These are phyloP conservation scores for Pythium brachiatum DNA, from an alignment of 352 stramenopile genomes.

Conservation along the genomic window DNA sequence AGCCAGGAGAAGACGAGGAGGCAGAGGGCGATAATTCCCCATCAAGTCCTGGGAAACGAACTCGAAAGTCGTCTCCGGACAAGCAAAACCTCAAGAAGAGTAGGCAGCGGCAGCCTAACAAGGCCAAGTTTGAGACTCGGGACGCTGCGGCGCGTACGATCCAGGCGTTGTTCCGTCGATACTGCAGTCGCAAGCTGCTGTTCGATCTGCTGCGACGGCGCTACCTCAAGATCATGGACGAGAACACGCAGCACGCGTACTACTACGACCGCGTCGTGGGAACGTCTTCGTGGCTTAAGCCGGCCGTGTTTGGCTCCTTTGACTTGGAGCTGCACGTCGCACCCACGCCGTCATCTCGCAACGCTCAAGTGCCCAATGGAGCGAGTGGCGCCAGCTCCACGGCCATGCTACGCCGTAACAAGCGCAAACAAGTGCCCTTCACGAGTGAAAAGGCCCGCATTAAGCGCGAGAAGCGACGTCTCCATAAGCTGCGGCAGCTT, in stretches of 20 bases:
- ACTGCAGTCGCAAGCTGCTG: slow-evolving; percentile 37
- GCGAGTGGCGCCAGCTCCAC: not conserved
- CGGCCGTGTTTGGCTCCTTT: slow-evolving; percentile 43
- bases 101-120: slow-evolving; percentile 2
- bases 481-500: slow-evolving; percentile 57
- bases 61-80: not conserved
- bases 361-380: slow-evolving; percentile 2
- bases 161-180: slow-evolving; percentile 59
- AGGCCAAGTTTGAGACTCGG: slow-evolving; percentile 21
- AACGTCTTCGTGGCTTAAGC: slow-evolving; percentile 61
- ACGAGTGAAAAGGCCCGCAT: slow-evolving; percentile 53
- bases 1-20: slow-evolving; percentile 14
- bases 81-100: slow-evolving; percentile 4
- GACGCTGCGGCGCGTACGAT: slow-evolving; percentile 53
- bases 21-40: not conserved
- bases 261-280: slow-evolving; percentile 65
- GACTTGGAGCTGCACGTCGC: slow-evolving; percentile 43
- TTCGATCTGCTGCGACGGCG: slow-evolving; percentile 41
- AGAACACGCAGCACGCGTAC: slow-evolving; percentile 37
- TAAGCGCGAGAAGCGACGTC: slow-evolving; percentile 60
- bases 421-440: slow-evolving; percentile 22
- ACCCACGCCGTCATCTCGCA: slow-evolving; percentile 11
- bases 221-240: slow-evolving; percentile 64
- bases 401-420: slow-evolving; percentile 17
- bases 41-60: not conserved